Evolutionary conservation across 306 rosid genomes (phyloP).

Genomic region (Mimosa bimucronata): DNA sequence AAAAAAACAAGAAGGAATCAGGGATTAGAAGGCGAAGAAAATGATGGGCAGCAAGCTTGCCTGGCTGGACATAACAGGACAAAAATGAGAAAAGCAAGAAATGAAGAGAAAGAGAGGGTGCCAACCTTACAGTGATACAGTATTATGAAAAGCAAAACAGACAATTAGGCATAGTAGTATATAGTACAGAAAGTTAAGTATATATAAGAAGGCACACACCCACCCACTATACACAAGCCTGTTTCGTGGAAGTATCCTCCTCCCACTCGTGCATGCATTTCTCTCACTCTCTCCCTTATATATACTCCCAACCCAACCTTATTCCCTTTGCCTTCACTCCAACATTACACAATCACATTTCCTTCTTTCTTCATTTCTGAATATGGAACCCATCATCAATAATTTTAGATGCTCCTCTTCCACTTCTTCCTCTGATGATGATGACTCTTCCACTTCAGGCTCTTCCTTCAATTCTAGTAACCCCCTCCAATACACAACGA

Average conservation of each 20-base stretch:
- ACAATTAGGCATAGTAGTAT: neutral
- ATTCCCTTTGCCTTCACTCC: constrained; percentile 2
- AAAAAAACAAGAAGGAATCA: no score
- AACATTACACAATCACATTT: no score
- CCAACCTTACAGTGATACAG: no score
- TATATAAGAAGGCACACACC: neutral
- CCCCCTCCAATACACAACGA: neutral
- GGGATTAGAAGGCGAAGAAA: no score
- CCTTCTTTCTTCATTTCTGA: no score
- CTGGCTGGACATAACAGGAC: neutral
- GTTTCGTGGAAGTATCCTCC: constrained; percentile 54
- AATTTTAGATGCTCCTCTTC: constrained; percentile 12
- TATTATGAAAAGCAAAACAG: neutral
- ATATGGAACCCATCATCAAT: no score
- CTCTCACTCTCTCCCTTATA: neutral
- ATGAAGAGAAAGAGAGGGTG: constrained; percentile 25
- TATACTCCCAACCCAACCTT: neutral
- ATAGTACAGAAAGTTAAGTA: no score
- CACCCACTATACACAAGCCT: constrained; percentile 38
- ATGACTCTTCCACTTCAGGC: constrained; percentile 61
- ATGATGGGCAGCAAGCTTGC: neutral
- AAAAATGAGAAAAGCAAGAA: constrained; percentile 35
- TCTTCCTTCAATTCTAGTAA: constrained; percentile 44
- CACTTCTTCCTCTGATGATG: constrained; percentile 56
- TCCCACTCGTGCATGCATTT: constrained; percentile 38